A percentile compares a stretch with the other conserved stretches of the same genome.
Evolutionary conservation across 202 grass and related monocot species (phyloP).

Genomic region (Schoenoplectus tabernaemontani): DNA sequence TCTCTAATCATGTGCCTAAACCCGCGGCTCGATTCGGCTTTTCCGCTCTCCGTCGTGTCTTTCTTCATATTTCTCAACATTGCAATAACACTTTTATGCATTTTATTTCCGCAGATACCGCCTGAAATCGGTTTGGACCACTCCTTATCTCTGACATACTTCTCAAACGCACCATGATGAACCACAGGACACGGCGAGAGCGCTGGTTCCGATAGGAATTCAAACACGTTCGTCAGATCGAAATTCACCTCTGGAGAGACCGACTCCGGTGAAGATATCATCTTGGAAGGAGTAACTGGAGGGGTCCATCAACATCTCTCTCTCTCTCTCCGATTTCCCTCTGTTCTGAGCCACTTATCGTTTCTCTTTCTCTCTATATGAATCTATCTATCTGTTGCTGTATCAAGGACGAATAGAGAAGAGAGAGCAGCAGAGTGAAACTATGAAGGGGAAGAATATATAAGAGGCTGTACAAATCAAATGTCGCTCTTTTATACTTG

Average conservation of each 20-base stretch:
- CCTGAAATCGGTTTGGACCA: background rate
- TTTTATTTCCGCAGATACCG: background rate
- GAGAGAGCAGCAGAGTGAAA: no score
- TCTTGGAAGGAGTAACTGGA: slow-evolving; percentile 49
- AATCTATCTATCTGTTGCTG: no score
- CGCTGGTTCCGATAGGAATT: background rate
- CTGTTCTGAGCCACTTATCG: no score
- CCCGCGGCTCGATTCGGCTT: slow-evolving; percentile 62
- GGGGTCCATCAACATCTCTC: slow-evolving; percentile 66
- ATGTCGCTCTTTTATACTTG: no score
- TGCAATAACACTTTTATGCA: slow-evolving; percentile 30
- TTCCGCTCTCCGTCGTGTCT: background rate
- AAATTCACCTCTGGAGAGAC: slow-evolving; percentile 49
- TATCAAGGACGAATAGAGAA: no score
- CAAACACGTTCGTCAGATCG: slow-evolving; percentile 29
- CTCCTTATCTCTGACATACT: slow-evolving; percentile 10
- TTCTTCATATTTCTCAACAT: slow-evolving; percentile 27
- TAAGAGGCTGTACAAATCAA: no score
- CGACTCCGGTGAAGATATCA: slow-evolving; percentile 31
- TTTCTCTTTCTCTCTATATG: no score
- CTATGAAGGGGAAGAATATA: no score
- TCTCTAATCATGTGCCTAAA: slow-evolving; percentile 99
- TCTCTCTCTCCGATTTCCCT: no score
- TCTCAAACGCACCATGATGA: slow-evolving; percentile 28
- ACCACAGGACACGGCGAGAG: background rate